Conservation (phyloP, 1,284 basidiomycete species). For the Kwoniella shivajii region DNA sequence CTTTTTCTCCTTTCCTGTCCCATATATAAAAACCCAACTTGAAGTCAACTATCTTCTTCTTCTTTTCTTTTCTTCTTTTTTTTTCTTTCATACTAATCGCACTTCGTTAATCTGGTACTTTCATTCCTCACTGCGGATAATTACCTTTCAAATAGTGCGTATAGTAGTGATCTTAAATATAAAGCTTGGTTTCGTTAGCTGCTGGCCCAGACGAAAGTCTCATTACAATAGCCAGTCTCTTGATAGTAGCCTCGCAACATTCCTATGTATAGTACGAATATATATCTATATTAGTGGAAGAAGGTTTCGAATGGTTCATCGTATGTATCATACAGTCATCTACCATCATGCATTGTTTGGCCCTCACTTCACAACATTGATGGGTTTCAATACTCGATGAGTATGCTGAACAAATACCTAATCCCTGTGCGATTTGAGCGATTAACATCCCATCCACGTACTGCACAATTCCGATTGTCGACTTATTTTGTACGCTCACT, state of each 20-base stretch:
- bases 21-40: neutral
- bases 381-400: too few relatives aligned
- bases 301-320: too few relatives aligned
- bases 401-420: too few relatives aligned
- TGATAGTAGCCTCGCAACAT: conserved; percentile 51
- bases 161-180: conserved; percentile 18
- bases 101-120: conserved; percentile 24
- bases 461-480: too few relatives aligned
- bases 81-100: conserved; percentile 19
- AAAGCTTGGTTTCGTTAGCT: conserved; percentile 48
- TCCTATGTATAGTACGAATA: neutral
- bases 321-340: too few relatives aligned
- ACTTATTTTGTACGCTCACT: too few relatives aligned
- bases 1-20: conserved; percentile 3
- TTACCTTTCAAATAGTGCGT: conserved; percentile 27
- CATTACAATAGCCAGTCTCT: conserved; percentile 41
- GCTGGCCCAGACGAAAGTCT: conserved; percentile 28
- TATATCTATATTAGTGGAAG: too few relatives aligned
- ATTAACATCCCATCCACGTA: too few relatives aligned
- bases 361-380: too few relatives aligned
- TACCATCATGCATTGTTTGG: too few relatives aligned
- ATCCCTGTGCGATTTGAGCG: too few relatives aligned
- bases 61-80: conserved; percentile 10
- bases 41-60: neutral
- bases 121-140: conserved; percentile 2